A percentile compares a stretch with the other conserved stretches of the same genome.
These are phyloP conservation scores for Sesbania bispinosa DNA, from an alignment of 306 rosid genomes.

Conservation along the genomic window DNA sequence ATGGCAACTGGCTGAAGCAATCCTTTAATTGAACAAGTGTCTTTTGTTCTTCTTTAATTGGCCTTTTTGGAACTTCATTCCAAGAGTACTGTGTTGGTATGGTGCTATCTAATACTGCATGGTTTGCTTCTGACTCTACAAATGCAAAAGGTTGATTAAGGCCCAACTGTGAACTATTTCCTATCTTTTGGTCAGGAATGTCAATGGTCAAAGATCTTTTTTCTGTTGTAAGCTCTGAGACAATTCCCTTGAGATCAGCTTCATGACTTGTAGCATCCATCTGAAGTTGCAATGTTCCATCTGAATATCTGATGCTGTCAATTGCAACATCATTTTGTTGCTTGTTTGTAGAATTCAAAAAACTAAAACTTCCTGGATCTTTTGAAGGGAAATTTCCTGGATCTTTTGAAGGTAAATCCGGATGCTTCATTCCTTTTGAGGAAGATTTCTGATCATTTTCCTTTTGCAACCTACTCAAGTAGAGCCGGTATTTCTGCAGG, in stretches of 20 bases:
- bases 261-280: conserved; percentile 43
- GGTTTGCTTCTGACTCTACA: conserved; percentile 55
- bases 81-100: conserved; percentile 45
- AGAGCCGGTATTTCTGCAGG: conserved; percentile 98
- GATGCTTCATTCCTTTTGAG: conserved; percentile 57
- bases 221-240: conserved; percentile 38
- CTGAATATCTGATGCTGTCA: conserved; percentile 50
- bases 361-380: conserved; percentile 47
- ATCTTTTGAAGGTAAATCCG: conserved; percentile 60
- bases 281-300: conserved; percentile 39
- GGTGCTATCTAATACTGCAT: conserved; percentile 39
- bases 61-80: conserved; percentile 45
- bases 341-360: conserved; percentile 39
- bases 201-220: conserved; percentile 37
- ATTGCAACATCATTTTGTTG: conserved; percentile 54
- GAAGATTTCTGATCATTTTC: conserved; percentile 61
- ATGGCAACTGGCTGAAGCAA: conserved; percentile 53
- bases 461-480: conserved; percentile 84
- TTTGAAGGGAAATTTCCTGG: too few species aligned
- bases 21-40: conserved; percentile 39
- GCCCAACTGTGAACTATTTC: conserved; percentile 28
- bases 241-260: conserved; percentile 41
- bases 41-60: conserved; percentile 46
- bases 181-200: conserved; percentile 40
- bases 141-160: conserved; percentile 42